Conservation (phyloP, 805 yeast species). For the Schizosaccharomyces japonicus region DNA sequence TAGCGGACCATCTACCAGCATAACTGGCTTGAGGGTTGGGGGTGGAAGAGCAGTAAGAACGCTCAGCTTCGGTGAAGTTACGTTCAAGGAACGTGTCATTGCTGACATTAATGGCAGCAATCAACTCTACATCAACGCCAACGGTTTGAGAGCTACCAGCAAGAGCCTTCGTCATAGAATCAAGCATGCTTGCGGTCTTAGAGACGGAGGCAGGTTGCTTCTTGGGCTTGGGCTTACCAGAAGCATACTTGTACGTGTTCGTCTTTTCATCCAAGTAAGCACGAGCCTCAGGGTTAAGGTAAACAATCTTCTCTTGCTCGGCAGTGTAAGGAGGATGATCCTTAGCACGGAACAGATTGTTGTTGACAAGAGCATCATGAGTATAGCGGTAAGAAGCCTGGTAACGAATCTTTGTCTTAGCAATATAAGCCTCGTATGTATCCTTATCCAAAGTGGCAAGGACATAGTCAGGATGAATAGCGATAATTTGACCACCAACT, state of each 20-base stretch:
- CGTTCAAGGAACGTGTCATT: conserved; percentile 79
- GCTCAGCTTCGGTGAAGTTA: conserved; percentile 69
- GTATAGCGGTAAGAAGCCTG: conserved; percentile 77
- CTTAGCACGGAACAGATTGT: conserved; percentile 79
- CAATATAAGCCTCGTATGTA: conserved; percentile 46
- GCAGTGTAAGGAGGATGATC: conserved; percentile 79
- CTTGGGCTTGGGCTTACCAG: conserved; percentile 1
- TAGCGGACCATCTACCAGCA: conserved; percentile 98
- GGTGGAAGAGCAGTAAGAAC: conserved; percentile 48
- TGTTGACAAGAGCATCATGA: conserved; percentile 82
- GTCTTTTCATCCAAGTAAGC: conserved; percentile 23
- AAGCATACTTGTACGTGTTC: not conserved
- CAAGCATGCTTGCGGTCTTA: conserved; percentile 23
- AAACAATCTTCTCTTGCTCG: conserved; percentile 69
- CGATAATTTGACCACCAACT: conserved; percentile 92
- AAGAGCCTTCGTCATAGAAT: conserved; percentile 25
- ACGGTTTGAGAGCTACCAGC: conserved; percentile 37
- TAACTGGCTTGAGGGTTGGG: conserved; percentile 68
- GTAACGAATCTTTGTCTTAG: conserved; percentile 57
- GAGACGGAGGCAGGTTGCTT: conserved; percentile 10
- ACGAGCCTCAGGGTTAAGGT: conserved; percentile 87
- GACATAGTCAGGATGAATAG: conserved; percentile 80
- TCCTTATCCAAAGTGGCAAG: conserved; percentile 53
- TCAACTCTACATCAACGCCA: conserved; percentile 91
- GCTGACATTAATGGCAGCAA: conserved; percentile 56